Conservation (phyloP, 371 early-diverging fungal genomes). For the Rhizopus microsporus region DNA sequence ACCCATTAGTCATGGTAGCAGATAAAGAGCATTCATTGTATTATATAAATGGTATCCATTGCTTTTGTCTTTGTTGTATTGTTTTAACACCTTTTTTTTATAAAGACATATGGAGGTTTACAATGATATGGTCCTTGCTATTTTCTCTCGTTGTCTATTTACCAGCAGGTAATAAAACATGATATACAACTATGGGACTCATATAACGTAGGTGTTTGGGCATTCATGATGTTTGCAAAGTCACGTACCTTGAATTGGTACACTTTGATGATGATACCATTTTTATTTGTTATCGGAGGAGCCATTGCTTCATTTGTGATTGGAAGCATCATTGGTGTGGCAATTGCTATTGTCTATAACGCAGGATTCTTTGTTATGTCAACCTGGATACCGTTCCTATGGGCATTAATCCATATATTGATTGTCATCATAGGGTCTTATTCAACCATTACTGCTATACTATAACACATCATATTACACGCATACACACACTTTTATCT, state of each 20-base stretch:
- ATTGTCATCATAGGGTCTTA: constrained; percentile 63
- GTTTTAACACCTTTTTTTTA: constrained; percentile 6
- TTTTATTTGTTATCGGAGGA: constrained; percentile 56
- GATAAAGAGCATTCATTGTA: constrained; percentile 52
- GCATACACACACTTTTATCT: neutral
- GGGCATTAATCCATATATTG: constrained; percentile 68
- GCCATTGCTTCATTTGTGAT: constrained; percentile 58
- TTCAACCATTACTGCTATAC: constrained; percentile 65
- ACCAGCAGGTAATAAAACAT: constrained; percentile 40
- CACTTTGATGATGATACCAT: constrained; percentile 45
- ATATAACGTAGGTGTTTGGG: constrained; percentile 41
- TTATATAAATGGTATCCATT: constrained; percentile 34
- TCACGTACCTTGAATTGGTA: constrained; percentile 55
- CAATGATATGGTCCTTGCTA: constrained; percentile 49
- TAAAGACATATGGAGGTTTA: constrained; percentile 50
- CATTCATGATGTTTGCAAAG: constrained; percentile 54
- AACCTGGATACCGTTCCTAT: constrained; percentile 70
- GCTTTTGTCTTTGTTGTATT: neutral
- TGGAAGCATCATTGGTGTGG: constrained; percentile 62
- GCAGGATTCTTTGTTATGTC: constrained; percentile 70
- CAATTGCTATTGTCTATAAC: constrained; percentile 61
- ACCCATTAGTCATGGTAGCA: constrained; percentile 41
- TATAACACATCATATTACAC: constrained; percentile 26
- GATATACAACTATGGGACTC: neutral
- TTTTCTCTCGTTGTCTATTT: constrained; percentile 45